phyloP scores from a whole-genome alignment of 116 monocot genomes.

The Posidonia oceanica region DNA sequence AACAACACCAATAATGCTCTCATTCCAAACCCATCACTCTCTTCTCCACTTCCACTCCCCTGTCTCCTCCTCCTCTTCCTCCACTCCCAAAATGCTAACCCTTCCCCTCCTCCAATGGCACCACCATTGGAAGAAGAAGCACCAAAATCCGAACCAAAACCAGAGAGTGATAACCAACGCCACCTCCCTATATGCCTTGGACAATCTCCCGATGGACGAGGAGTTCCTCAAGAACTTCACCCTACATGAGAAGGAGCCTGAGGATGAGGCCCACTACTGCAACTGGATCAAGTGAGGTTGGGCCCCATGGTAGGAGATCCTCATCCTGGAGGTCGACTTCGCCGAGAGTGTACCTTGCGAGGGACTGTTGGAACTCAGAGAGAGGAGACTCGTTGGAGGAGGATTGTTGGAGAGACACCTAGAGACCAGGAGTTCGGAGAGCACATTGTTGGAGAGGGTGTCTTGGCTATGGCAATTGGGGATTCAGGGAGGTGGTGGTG shows the following conservation, averaged over 20 bases:
- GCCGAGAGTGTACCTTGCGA: conserved; percentile 5
- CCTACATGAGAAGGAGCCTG: conserved; percentile 40
- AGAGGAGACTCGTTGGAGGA: no score
- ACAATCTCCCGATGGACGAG: conserved; percentile 65
- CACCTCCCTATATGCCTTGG: conserved; percentile 31
- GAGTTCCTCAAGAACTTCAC: conserved; percentile 46
- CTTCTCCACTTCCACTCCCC: background rate
- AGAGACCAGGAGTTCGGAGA: no score
- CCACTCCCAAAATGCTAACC: background rate
- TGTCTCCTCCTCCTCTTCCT: background rate
- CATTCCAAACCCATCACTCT: background rate
- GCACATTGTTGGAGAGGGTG: no score
- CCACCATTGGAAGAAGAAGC: no score
- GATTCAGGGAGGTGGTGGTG: no score
- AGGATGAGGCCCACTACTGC: conserved; percentile 62
- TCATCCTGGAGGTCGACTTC: conserved; percentile 79
- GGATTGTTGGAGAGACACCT: no score
- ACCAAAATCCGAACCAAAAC: no score
- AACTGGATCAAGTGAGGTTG: conserved; percentile 84
- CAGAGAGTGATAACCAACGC: background rate
- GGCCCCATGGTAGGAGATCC: conserved; percentile 95
- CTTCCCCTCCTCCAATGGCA: no score
- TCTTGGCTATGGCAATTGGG: no score
- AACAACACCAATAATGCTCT: background rate
- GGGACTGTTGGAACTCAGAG: no score